Evolutionary conservation across 768 basidiomycete species (phyloP), one percentile per base, ranked within the genome.

Genomic region (Tricholoma saponaceum): DNA sequence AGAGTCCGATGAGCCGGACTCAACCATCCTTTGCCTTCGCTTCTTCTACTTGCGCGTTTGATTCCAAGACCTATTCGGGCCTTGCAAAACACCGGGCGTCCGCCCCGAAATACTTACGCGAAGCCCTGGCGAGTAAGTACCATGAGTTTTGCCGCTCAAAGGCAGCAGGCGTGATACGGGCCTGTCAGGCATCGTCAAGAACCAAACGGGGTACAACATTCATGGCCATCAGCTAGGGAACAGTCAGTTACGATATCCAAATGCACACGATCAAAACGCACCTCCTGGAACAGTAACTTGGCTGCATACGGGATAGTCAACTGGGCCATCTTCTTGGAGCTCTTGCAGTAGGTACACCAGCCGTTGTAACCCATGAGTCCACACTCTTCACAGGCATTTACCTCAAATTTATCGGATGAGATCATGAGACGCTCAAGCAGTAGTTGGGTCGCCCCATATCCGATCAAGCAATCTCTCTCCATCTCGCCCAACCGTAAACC

Each of bases 291-390:
- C 25, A 95, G 74, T 58, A 95, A 66, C 72, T 98, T 98, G 52
- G 95, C 95, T 8, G 95, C 95, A 69, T 97, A 98, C 1, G 96
- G 96, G 55, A 99, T 94, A 16, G 92, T 95, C 61, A 99, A 77
- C 67, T 93, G 91, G 46, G 94, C 92, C 83, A 99, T 91, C 69
- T 89, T 88, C 75, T 98, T 97, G 47, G 93, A 95, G 65, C 90
- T 94, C 78, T 97, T 96, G 84, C 96, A 98, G 66, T 92, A 93
- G n/a, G 92, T 84, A 71, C 95, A 98, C 94, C 95, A 98, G 57
- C 92, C 92, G 66, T 90, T 86, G 70, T 92, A 92, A 3, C 95
- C 97, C 83, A 98, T 88, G 63, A 98, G 74, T 7, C 97, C 97
- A 70, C 97, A 99, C 57, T 88, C 83, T 64, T 94, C 83, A 69